phyloP scores from a whole-genome alignment of 169 alveolate genomes.

The Babesia ovis region DNA sequence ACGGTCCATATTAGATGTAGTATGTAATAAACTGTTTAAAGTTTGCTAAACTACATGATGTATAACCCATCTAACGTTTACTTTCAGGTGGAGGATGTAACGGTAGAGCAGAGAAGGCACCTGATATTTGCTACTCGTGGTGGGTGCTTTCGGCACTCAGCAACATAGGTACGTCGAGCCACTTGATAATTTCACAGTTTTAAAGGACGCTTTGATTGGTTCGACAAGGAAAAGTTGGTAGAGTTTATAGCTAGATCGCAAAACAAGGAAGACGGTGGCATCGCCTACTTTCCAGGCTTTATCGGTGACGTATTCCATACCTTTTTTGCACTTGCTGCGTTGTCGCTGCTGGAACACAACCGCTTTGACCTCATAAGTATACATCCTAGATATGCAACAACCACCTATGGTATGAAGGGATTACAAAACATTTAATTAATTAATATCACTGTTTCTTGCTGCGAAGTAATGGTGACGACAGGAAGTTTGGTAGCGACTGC shows the following conservation, averaged over 20 bases:
- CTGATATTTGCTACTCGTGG: constrained; percentile 97
- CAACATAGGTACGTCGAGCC: constrained; percentile 70
- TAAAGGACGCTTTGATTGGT: constrained; percentile 83
- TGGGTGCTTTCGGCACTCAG: constrained; percentile 90
- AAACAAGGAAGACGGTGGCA: constrained; percentile 91
- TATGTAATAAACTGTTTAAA: too few relatives aligned
- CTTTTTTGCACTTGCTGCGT: constrained; percentile 93
- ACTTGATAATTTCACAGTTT: neutral
- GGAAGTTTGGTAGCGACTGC: constrained; percentile 31
- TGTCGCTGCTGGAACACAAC: constrained; percentile 80
- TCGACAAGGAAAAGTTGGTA: constrained; percentile 82
- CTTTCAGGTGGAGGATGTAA: constrained; percentile 90
- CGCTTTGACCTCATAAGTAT: constrained; percentile 36
- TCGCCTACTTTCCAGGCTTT: constrained; percentile 93
- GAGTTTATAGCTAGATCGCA: constrained; percentile 85
- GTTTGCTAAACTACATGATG: too few relatives aligned
- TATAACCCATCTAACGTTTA: too few relatives aligned
- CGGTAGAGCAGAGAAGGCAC: constrained; percentile 95
- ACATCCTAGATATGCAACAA: constrained; percentile 74
- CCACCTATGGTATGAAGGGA: constrained; percentile 34
- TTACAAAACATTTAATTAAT: neutral
- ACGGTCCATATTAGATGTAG: too few relatives aligned
- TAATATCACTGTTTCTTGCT: constrained; percentile 46
- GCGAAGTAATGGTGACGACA: constrained; percentile 46
- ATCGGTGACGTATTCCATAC: constrained; percentile 94